Conservation (phyloP, 176 grass and related monocot species). For the Stipa capillata region DNA sequence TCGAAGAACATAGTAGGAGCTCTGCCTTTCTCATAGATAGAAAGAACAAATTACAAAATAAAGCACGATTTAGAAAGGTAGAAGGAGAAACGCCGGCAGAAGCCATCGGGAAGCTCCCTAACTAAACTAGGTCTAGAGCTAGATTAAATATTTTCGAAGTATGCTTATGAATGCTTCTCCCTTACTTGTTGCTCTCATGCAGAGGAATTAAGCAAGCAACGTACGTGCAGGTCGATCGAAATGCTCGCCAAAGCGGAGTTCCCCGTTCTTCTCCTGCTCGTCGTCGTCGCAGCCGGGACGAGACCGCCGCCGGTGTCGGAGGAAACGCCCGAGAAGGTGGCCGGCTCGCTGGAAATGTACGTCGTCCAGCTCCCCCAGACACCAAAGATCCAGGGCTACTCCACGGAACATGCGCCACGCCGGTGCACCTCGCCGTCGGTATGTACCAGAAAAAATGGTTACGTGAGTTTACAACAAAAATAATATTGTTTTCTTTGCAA, state of each 20-base stretch:
- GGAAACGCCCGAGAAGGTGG: slow-evolving; percentile 26
- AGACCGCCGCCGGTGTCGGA: slow-evolving; percentile 28
- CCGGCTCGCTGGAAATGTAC: slow-evolving; percentile 61
- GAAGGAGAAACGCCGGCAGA: too few relatives aligned
- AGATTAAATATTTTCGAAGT: too few relatives aligned
- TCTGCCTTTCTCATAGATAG: too few relatives aligned
- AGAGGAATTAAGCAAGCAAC: background rate
- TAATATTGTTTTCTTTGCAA: too few relatives aligned
- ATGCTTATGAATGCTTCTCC: background rate
- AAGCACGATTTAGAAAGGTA: too few relatives aligned
- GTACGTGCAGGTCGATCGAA: background rate
- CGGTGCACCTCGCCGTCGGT: slow-evolving; percentile 48
- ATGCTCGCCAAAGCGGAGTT: slow-evolving; percentile 2
- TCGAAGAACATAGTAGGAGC: too few relatives aligned
- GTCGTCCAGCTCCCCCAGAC: slow-evolving; percentile 57
- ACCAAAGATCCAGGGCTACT: slow-evolving; percentile 60
- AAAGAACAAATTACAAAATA: too few relatives aligned
- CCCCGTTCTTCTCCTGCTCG: slow-evolving; percentile 12
- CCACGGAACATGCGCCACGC: slow-evolving; percentile 11
- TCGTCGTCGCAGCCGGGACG: background rate
- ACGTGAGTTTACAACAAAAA: background rate
- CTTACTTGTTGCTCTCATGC: background rate
- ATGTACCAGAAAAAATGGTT: slow-evolving; percentile 84
- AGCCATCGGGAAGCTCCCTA: too few relatives aligned
- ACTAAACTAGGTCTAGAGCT: too few relatives aligned